These are phyloP conservation scores for Spergularia azorica DNA, from an alignment of 179 eudicot genomes.

Conservation along the genomic window DNA sequence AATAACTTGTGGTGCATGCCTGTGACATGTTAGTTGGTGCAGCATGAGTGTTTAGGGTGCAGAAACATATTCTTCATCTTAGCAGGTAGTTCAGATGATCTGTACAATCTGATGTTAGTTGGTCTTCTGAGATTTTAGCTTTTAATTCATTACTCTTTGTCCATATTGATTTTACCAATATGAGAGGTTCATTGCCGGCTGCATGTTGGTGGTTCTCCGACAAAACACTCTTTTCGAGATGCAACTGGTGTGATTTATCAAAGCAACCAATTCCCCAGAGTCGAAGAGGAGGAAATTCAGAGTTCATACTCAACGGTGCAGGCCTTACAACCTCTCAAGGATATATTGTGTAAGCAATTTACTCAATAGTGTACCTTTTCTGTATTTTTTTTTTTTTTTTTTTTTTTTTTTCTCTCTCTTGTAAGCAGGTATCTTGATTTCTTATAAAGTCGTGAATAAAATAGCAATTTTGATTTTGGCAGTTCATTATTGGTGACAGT, in stretches of 20 bases:
- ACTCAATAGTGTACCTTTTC: conserved; percentile 26
- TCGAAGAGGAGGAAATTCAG: not conserved
- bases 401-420: not conserved
- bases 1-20: conserved; percentile 23
- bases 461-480: conserved; percentile 7
- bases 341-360: conserved; percentile 39
- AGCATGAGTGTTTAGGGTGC: conserved; percentile 17
- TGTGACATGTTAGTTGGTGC: conserved; percentile 7
- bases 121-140: conserved; percentile 23
- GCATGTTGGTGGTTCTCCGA: conserved; percentile 23
- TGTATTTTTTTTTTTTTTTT: not conserved
- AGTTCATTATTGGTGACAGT: conserved; percentile 2
- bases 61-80: conserved; percentile 24
- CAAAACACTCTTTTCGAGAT: conserved; percentile 11
- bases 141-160: conserved; percentile 29
- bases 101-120: conserved; percentile 36
- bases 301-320: conserved; percentile 8
- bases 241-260: conserved; percentile 15
- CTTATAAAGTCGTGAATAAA: conserved; percentile 15
- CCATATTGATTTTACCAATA: conserved; percentile 29
- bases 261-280: conserved; percentile 10
- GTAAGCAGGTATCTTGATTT: conserved; percentile 19
- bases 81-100: conserved; percentile 22
- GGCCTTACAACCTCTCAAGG: conserved; percentile 25
- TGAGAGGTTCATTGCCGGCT: conserved; percentile 31